Conservation (phyloP, 2,329 filamentous ascomycete genomes). For the Rosellinia necatrix region DNA sequence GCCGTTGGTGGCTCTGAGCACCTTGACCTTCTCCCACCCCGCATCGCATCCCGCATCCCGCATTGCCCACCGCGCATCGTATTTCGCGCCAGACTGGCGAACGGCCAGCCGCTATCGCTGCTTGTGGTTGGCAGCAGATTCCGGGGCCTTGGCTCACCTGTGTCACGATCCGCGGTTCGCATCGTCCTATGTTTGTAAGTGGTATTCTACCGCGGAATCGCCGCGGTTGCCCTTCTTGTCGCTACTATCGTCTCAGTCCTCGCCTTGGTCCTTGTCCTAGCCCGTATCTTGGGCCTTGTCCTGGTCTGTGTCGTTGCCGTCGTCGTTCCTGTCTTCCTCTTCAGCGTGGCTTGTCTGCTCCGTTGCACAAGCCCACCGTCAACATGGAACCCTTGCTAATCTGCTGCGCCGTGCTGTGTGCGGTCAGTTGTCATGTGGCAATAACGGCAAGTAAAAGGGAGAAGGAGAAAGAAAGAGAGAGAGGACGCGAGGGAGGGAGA, state of each 20-base stretch:
- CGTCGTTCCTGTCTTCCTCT: background rate
- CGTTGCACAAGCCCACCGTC: background rate
- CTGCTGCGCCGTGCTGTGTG: no score
- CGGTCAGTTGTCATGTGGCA: no score
- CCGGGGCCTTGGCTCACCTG: conserved; percentile 25
- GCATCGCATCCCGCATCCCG: background rate
- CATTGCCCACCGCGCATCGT: conserved; percentile 6
- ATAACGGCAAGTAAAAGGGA: no score
- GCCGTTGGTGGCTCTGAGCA: no score
- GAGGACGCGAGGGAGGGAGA: no score
- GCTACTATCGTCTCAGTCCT: no score
- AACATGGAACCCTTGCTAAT: background rate
- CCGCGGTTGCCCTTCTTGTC: no score
- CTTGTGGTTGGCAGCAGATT: background rate
- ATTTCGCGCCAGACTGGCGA: conserved; percentile 4
- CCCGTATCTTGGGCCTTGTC: background rate
- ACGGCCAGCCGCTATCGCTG: conserved; percentile 5
- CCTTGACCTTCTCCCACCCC: no score
- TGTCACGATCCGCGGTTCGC: conserved; percentile 14
- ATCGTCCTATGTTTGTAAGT: no score
- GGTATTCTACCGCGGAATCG: no score
- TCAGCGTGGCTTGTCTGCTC: background rate
- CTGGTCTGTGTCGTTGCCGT: background rate
- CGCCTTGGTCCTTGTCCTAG: background rate
- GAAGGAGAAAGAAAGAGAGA: no score